Conservation (phyloP, 768 basidiomycete genomes). For the Lactifluus echinatus region DNA sequence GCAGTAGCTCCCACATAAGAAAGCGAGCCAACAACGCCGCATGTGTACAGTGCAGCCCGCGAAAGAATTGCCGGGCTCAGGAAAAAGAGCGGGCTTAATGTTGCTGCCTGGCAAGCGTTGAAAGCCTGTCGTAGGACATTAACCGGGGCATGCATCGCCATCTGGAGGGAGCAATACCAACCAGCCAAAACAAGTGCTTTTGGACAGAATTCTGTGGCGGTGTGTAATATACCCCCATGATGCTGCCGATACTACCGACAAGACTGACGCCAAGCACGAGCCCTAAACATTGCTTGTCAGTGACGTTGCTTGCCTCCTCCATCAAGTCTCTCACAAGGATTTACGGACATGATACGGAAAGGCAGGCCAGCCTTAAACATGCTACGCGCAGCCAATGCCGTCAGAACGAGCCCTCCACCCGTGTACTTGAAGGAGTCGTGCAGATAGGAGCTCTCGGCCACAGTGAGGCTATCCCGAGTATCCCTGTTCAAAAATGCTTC, state of each 20-base stretch:
- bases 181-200: constrained; percentile 79
- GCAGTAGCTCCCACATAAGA: constrained; percentile 88
- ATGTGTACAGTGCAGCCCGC: constrained; percentile 82
- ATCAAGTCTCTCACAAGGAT: constrained; percentile 51
- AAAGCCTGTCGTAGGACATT: constrained; percentile 46
- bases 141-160: background rate
- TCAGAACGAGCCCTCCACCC: constrained; percentile 67
- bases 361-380: constrained; percentile 54
- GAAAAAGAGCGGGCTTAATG: constrained; percentile 85
- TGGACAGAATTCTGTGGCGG: constrained; percentile 66
- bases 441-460: constrained; percentile 56
- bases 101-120: constrained; percentile 79
- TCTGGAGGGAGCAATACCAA: constrained; percentile 28
- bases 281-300: constrained; percentile 36
- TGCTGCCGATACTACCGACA: constrained; percentile 70
- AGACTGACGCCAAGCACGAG: constrained; percentile 75
- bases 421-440: constrained; percentile 80
- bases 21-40: constrained; percentile 77
- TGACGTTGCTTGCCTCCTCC: background rate
- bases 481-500: constrained; percentile 70
- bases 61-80: constrained; percentile 76
- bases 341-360: constrained; percentile 71
- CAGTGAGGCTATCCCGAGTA: constrained; percentile 57
- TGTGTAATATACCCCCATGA: constrained; percentile 77
- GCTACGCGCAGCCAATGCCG: constrained; percentile 70